These are phyloP conservation scores for Lactarius akahatsu DNA, from an alignment of 768 basidiomycete genomes.

Conservation along the genomic window DNA sequence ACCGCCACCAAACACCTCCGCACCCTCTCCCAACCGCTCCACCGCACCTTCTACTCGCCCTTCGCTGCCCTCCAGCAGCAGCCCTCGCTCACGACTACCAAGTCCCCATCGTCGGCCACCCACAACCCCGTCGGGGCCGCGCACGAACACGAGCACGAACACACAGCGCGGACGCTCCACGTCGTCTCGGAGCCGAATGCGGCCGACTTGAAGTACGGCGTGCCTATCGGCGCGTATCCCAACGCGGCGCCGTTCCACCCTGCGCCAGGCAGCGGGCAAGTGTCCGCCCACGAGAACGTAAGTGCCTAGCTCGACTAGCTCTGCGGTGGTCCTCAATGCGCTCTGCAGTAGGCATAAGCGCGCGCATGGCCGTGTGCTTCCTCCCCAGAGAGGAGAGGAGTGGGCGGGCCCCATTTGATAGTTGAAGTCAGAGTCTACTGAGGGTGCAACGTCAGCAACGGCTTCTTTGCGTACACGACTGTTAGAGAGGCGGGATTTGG, in stretches of 20 bases:
- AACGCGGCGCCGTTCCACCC: conserved; percentile 40
- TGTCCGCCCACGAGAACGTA: conserved; percentile 37
- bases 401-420: conserved; percentile 45
- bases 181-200: conserved; percentile 74
- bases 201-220: conserved; percentile 57
- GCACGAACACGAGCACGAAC: conserved; percentile 66
- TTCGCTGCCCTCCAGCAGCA: conserved; percentile 52
- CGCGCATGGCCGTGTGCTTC: conserved; percentile 48
- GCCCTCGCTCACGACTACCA: conserved; percentile 38
- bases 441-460: conserved; percentile 31
- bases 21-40: conserved; percentile 33
- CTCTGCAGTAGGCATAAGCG: conserved; percentile 46
- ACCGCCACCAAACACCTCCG: conserved; percentile 33
- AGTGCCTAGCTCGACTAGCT: conserved; percentile 41
- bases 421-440: conserved; percentile 39
- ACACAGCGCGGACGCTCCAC: conserved; percentile 56
- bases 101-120: conserved; percentile 35
- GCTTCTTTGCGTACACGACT: conserved; percentile 40
- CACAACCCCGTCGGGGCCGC: conserved; percentile 30
- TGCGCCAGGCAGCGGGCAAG: conserved; percentile 33
- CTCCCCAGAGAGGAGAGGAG: conserved; percentile 47
- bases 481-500: conserved; percentile 44
- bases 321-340: conserved; percentile 43
- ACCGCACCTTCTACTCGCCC: conserved; percentile 65
- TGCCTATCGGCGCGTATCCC: conserved; percentile 65